Evolutionary conservation across 176 grass and related monocot genomes (phyloP), one percentile per base, ranked within the genome.

Genomic region (Bromus sterilis): DNA sequence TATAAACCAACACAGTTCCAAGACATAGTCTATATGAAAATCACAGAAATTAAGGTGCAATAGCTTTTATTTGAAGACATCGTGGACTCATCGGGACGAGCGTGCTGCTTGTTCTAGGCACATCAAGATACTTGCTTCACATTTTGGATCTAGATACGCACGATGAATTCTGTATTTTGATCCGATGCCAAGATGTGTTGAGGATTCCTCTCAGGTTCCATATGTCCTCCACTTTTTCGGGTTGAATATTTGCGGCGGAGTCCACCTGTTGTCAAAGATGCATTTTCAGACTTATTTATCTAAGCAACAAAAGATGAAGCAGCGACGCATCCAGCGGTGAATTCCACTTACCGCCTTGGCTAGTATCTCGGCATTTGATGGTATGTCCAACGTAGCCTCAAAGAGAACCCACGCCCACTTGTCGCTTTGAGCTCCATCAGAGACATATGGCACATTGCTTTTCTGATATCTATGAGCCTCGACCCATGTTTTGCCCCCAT

Each of bases 161-260:
- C 1, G 56, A 56, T 0, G 39, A 67, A 73, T 60, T 90, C 67
- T 86, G 83, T 74, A 95, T 82, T 78, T 84, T 80, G 56, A 97
- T 86, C 32, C 89, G 89, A 81, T 97, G 94, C 94, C 94, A 97
- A 56, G 94, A 91, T 65, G 84, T 97, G 61, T 97, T 97, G n/a
- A 97, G 89, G 81, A 97, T 91, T 78, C 91, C 94, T 88, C 94
- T 97, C 75, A 97, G 84, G 59, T 97, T 97, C 94, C 94, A 97
- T 86, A 97, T 81, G 51, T 78, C 69, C 58, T 89, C 82, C 20
- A 97, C 91, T 2, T 94, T 94, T 77, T 97, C 91, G 0, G 94
- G 94, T 46, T 97, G 94, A 42, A 94, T 76, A 40, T 94, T 94
- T 37, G 91, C 91, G 21, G 91, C 82, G 24, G 91, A 91, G 64